Conservation (phyloP, 371 early-diverging fungal species). For the Haplosporangium sp. region DNA sequence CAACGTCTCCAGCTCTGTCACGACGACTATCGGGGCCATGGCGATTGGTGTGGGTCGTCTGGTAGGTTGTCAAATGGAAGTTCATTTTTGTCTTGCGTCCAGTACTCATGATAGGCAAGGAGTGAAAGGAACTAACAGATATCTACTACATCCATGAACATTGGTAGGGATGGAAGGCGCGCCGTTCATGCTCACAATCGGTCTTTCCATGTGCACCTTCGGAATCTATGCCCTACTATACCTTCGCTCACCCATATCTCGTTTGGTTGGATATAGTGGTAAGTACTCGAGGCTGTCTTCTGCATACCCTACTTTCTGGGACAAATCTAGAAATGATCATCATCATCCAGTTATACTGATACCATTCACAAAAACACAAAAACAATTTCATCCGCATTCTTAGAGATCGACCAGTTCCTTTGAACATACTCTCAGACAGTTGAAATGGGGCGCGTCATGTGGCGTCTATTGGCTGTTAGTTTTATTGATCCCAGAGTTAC, state of each 20-base stretch:
- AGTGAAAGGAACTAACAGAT: background rate
- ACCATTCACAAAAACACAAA: too few relatives aligned
- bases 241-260: constrained; percentile 38
- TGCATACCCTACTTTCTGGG: too few relatives aligned
- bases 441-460: too few relatives aligned
- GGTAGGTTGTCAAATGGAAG: constrained; percentile 12
- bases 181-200: constrained; percentile 42
- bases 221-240: constrained; percentile 34
- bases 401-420: constrained; percentile 49
- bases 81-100: background rate
- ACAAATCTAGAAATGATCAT: too few relatives aligned
- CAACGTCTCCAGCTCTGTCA: constrained; percentile 30
- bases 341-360: too few relatives aligned
- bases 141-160: background rate
- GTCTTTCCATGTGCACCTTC: constrained; percentile 38
- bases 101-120: background rate
- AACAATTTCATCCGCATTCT: constrained; percentile 1
- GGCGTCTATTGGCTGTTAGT: too few relatives aligned
- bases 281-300: constrained; percentile 1
- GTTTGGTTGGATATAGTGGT: constrained; percentile 52
- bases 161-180: constrained; percentile 36
- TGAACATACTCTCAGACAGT: constrained; percentile 2
- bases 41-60: constrained; percentile 49
- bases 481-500: background rate
- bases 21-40: constrained; percentile 20